Conservation (phyloP, 768 basidiomycete genomes). For the Roridomyces roridus region DNA sequence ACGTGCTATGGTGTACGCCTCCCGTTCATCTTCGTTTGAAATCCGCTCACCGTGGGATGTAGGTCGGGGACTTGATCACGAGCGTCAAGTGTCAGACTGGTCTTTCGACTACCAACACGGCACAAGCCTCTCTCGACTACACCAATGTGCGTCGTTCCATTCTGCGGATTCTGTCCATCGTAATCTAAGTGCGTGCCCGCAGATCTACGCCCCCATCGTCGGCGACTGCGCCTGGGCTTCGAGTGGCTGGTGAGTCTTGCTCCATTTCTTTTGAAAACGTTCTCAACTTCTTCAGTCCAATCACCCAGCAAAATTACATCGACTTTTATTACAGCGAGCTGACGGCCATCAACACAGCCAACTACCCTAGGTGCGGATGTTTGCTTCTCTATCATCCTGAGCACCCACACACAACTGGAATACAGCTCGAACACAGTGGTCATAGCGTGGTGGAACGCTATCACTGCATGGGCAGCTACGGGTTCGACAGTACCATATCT, state of each 20-base stretch:
- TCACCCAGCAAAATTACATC: slow-evolving; percentile 29
- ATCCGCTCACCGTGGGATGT: not conserved
- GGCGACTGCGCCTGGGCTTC: slow-evolving; percentile 24
- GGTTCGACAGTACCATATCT: slow-evolving; percentile 13
- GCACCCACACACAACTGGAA: too few relatives aligned
- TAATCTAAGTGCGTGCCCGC: too few relatives aligned
- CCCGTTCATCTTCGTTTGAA: too few relatives aligned
- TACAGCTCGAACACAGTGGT: slow-evolving; percentile 1
- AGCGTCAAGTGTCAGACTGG: slow-evolving; percentile 24
- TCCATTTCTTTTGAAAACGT: not conserved
- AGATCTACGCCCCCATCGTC: slow-evolving; percentile 28
- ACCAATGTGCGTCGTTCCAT: not conserved
- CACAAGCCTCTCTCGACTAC: slow-evolving; percentile 15
- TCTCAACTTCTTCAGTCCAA: slow-evolving; percentile 21
- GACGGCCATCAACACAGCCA: slow-evolving; percentile 8
- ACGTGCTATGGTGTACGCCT: slow-evolving; percentile 24
- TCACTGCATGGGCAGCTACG: slow-evolving; percentile 18
- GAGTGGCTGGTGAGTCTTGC: slow-evolving; percentile 17
- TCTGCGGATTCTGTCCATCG: too few relatives aligned
- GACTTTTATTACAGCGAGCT: slow-evolving; percentile 26
- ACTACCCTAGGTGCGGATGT: slow-evolving; percentile 11
- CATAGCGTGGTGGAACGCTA: slow-evolving; percentile 10
- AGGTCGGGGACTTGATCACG: slow-evolving; percentile 23
- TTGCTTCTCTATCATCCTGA: not conserved
- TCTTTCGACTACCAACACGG: slow-evolving; percentile 1